Percentiles rank a stretch among this genome's conserved stretches.
Conservation (phyloP, 208 protist species). For the Trypanosoma platydactyli region DNA sequence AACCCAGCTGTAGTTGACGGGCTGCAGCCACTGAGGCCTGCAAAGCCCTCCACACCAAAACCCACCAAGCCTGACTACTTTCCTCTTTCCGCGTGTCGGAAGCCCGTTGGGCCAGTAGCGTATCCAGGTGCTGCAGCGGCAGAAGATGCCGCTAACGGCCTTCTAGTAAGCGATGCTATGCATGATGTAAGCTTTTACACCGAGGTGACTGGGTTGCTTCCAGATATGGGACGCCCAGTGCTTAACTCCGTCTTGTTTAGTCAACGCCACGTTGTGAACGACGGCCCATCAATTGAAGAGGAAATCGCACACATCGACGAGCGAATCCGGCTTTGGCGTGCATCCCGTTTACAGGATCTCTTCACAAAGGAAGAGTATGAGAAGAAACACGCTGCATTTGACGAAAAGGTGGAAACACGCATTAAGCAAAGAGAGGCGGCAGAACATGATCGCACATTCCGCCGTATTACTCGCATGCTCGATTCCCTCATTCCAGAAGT, state of each 20-base stretch:
- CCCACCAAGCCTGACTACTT: slow-evolving; percentile 34
- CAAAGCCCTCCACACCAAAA: slow-evolving; percentile 10
- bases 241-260: slow-evolving; percentile 34
- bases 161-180: slow-evolving; percentile 26
- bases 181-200: slow-evolving; percentile 33
- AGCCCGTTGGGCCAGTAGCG: slow-evolving; percentile 6
- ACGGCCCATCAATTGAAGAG: slow-evolving; percentile 33
- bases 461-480: slow-evolving; percentile 48
- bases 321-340: slow-evolving; percentile 30
- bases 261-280: slow-evolving; percentile 31
- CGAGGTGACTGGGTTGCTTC: slow-evolving; percentile 19
- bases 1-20: neutral
- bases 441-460: slow-evolving; percentile 58
- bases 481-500: slow-evolving; percentile 33
- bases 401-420: slow-evolving; percentile 45
- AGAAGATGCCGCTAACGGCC: slow-evolving; percentile 20
- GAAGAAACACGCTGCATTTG: slow-evolving; percentile 10
- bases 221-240: slow-evolving; percentile 26
- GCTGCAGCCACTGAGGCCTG: neutral
- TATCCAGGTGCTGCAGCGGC: slow-evolving; percentile 23
- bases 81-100: slow-evolving; percentile 15
- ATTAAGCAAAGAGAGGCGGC: slow-evolving; percentile 29
- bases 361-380: slow-evolving; percentile 23
- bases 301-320: slow-evolving; percentile 35
- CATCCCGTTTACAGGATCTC: slow-evolving; percentile 34